Conservation (phyloP, 2,329 filamentous ascomycete genomes). For the Parascedosporium putredinis region DNA sequence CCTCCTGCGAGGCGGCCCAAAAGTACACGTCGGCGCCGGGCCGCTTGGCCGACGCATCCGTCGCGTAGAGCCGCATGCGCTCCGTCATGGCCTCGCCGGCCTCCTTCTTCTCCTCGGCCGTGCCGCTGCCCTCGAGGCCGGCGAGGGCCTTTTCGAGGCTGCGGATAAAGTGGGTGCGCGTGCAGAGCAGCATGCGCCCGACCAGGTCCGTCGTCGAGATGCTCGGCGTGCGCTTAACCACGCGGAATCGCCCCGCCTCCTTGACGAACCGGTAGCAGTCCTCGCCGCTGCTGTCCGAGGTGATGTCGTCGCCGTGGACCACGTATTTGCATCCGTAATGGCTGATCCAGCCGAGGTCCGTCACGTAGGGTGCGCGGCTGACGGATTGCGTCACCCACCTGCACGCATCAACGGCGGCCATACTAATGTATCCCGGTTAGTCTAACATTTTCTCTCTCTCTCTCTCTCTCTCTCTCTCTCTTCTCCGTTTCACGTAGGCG, state of each 20-base stretch:
- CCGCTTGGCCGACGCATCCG: conserved; percentile 67
- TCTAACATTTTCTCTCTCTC: too few relatives aligned
- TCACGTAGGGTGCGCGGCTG: conserved; percentile 86
- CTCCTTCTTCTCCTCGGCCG: conserved; percentile 52
- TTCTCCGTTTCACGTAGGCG: too few relatives aligned
- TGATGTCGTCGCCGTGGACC: conserved; percentile 95
- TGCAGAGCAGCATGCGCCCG: conserved; percentile 92
- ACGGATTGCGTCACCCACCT: conserved; percentile 85
- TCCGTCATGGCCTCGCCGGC: conserved; percentile 61
- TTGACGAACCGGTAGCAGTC: conserved; percentile 99
- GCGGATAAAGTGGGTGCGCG: conserved; percentile 85
- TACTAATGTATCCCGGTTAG: too few relatives aligned
- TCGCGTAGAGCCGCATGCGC: conserved; percentile 76
- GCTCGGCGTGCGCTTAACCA: conserved; percentile 90
- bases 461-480: too few relatives aligned
- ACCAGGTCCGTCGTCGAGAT: conserved; percentile 98
- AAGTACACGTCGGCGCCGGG: conserved; percentile 80
- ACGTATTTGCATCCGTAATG: conserved; percentile 95
- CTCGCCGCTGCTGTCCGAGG: conserved; percentile 82
- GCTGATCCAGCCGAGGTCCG: conserved; percentile 82
- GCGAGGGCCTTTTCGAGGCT: conserved; percentile 59
- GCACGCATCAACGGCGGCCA: conserved; percentile 87
- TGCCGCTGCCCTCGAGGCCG: conserved; percentile 64
- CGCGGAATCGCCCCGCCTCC: conserved; percentile 83
- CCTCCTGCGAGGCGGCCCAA: conserved; percentile 52